A percentile compares a stretch with the other conserved stretches of the same genome.
These are phyloP conservation scores for Besnoitia besnoiti DNA, from an alignment of 169 alveolate genomes.

Conservation along the genomic window DNA sequence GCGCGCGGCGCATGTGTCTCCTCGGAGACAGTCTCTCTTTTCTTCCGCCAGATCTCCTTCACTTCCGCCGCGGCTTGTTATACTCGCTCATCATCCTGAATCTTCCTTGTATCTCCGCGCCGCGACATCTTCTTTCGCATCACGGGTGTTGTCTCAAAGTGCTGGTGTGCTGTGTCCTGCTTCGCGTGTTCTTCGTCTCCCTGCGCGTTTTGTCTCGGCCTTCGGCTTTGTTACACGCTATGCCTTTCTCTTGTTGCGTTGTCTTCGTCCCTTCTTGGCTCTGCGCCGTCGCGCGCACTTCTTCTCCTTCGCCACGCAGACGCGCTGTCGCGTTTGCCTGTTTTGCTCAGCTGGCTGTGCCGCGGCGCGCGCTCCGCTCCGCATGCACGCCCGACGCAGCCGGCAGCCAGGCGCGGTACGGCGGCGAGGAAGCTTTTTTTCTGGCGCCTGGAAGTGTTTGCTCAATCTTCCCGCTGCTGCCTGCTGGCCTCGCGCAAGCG, in stretches of 20 bases:
- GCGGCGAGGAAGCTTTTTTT: not conserved
- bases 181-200: not conserved
- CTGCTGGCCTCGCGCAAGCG: not conserved
- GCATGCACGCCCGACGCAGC: no score
- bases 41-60: no score
- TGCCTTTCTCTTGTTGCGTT: not conserved
- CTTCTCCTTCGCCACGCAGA: no score
- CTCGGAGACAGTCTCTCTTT: not conserved
- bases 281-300: conserved; percentile 13
- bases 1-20: not conserved
- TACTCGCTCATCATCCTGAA: not conserved
- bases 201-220: not conserved
- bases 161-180: not conserved
- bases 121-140: not conserved
- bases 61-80: not conserved
- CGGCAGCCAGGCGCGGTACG: no score
- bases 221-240: not conserved
- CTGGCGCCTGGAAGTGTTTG: not conserved
- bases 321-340: no score
- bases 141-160: not conserved
- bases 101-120: not conserved
- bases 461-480: not conserved
- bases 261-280: conserved; percentile 20
- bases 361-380: not conserved
- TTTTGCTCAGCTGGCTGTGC: not conserved